Conservation (phyloP, 148 eudicot species). For the Chenopodium formosanum region DNA sequence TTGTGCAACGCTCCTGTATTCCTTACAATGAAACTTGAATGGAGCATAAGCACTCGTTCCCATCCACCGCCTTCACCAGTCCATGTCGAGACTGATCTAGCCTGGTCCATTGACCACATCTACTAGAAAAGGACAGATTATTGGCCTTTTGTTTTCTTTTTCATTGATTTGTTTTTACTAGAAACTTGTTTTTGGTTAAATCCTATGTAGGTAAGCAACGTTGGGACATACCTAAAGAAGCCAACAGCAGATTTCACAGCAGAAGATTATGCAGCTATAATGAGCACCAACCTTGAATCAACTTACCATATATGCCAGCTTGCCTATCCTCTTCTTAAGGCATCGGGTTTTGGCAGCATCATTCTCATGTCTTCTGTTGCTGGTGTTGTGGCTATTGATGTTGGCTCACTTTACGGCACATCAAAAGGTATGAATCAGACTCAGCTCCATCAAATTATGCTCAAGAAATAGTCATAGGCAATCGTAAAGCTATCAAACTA, state of each 20-base stretch:
- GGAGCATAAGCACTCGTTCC: background rate
- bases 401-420: background rate
- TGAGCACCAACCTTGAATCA: slow-evolving; percentile 54
- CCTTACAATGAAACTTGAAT: background rate
- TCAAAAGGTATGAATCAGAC: background rate
- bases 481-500: no score
- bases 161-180: no score
- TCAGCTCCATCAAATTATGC: background rate
- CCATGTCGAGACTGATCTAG: background rate
- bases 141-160: no score
- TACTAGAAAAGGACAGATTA: background rate
- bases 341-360: slow-evolving; percentile 47
- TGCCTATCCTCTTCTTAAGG: slow-evolving; percentile 54
- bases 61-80: background rate
- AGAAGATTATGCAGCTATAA: slow-evolving; percentile 33
- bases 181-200: background rate
- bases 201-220: slow-evolving; percentile 46
- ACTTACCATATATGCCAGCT: slow-evolving; percentile 52
- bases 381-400: slow-evolving; percentile 30
- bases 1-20: background rate
- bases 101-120: no score
- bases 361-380: slow-evolving; percentile 51
- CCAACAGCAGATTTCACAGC: slow-evolving; percentile 24
- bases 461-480: background rate
- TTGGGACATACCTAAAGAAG: slow-evolving; percentile 28